phyloP scores from a whole-genome alignment of 2,329 filamentous ascomycete genomes.

The Exophiala spinifera region DNA sequence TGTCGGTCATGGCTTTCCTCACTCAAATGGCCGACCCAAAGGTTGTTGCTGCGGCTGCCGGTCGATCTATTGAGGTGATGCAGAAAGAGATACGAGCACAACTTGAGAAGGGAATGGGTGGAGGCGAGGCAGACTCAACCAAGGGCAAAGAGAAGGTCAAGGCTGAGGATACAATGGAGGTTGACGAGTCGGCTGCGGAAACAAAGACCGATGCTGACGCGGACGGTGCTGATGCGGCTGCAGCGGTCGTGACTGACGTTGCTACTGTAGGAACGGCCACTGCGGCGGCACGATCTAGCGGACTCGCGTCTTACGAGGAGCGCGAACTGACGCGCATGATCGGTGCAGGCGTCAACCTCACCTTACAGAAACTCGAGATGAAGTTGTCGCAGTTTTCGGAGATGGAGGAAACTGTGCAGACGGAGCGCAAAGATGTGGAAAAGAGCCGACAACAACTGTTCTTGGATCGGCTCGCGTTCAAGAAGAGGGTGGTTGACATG shows the following conservation, averaged over 20 bases:
- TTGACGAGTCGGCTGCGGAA: constrained; percentile 44
- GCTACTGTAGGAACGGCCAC: constrained; percentile 81
- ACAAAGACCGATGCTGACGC: constrained; percentile 1
- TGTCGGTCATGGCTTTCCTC: constrained; percentile 93
- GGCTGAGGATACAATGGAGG: constrained; percentile 59
- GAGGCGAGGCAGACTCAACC: constrained; percentile 50
- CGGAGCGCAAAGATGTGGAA: constrained; percentile 89
- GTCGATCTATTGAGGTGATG: constrained; percentile 81
- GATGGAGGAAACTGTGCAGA: constrained; percentile 87
- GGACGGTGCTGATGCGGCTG: constrained; percentile 48
- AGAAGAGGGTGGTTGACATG: constrained; percentile 77
- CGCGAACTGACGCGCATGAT: constrained; percentile 94
- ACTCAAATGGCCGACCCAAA: constrained; percentile 86
- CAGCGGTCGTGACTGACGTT: constrained; percentile 52
- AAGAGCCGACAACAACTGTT: constrained; percentile 89
- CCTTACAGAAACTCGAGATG: constrained; percentile 91
- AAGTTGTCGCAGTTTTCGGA: constrained; percentile 96
- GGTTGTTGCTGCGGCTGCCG: constrained; percentile 85
- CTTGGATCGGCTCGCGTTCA: constrained; percentile 85
- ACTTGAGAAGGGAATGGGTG: constrained; percentile 61
- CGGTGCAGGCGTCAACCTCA: constrained; percentile 85
- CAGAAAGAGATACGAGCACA: constrained; percentile 74
- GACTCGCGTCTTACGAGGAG: constrained; percentile 91
- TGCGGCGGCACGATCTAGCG: constrained; percentile 79
- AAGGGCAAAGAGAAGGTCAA: constrained; percentile 43